These are phyloP conservation scores for Penicillium glabrum DNA, from an alignment of 2,329 filamentous ascomycete genomes.

Conservation along the genomic window DNA sequence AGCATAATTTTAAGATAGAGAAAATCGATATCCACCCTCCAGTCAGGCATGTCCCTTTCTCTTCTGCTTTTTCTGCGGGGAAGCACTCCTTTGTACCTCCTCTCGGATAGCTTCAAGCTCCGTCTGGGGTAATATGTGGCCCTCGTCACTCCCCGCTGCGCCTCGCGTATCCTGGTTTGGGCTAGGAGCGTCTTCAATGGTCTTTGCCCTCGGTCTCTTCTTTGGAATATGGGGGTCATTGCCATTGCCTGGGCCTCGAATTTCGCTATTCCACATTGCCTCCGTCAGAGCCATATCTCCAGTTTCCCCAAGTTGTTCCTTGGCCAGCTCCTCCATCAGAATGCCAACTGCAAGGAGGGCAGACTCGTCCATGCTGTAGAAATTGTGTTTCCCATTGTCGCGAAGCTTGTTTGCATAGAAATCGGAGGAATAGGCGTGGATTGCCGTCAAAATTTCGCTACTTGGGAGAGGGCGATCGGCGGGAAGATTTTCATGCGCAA, in stretches of 20 bases:
- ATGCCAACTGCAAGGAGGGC: slow-evolving; percentile 62
- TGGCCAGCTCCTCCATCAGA: slow-evolving; percentile 58
- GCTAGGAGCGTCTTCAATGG: not conserved
- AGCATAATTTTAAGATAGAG: not conserved
- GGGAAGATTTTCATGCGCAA: slow-evolving; percentile 50
- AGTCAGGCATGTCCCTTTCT: not conserved
- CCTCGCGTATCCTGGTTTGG: not conserved
- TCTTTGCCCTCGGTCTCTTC: not conserved
- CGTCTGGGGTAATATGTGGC: slow-evolving; percentile 8
- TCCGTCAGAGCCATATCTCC: slow-evolving; percentile 61
- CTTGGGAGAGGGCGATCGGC: slow-evolving; percentile 48
- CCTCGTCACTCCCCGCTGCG: slow-evolving; percentile 26
- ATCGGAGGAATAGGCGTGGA: slow-evolving; percentile 59
- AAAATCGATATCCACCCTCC: not conserved
- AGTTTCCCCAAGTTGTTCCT: slow-evolving; percentile 53
- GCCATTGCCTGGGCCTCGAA: slow-evolving; percentile 9
- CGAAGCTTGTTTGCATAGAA: slow-evolving; percentile 48
- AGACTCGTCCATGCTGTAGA: slow-evolving; percentile 61
- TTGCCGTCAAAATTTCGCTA: slow-evolving; percentile 56
- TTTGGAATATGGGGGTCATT: not conserved
- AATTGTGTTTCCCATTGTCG: slow-evolving; percentile 40
- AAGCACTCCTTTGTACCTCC: not conserved
- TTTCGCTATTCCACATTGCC: slow-evolving; percentile 34
- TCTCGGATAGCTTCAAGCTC: not conserved
- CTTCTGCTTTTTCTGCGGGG: slow-evolving; percentile 1